Base-by-base conservation (phyloP, 805 yeast species). In the Cyberlindnera maritima region DNA sequence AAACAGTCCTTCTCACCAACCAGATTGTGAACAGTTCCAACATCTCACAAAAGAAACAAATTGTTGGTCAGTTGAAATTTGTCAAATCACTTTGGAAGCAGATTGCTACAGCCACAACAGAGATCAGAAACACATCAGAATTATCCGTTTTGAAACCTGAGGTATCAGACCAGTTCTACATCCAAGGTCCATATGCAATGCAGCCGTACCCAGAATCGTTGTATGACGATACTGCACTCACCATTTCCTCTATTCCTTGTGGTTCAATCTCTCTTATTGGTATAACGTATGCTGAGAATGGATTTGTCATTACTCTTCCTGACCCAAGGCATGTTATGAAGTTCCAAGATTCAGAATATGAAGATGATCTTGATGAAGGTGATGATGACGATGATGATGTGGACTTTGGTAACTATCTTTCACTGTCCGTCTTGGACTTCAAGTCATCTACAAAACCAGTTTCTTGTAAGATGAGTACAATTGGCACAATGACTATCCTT, bases 161-260 rank as follows among this genome's bases (percentile, higher is more conserved):
- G 7, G 34, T 33, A 11, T 6, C 44, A 17, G 35, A 50, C 13
- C 35, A 45, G 2, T 50, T 51, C 21, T 40, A 52, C 4, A 47
- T 67, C 4, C 81, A 76, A 56, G 88, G 88, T 2, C 85, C 88
- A 2, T 67, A 79, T 44, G 55, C 68, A 1, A 65, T 81, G 13
- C 58, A 65, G 26, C 85, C 87, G 3, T 83, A 71, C 52, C 85
- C 87, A 1, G 74, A 71, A 3, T 62, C 58, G 11, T 60, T 83
- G 3, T 82, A 84, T 58, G 68, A 66, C 3, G 74, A 68, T 29
- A 68, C 69, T 9, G 77, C 78, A 0, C 49, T 61, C 6, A 69
- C 67, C 28, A 56, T 79, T 9, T 36, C 56, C 0, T 46, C 63
- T 4, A 12, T 60, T 39, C 54, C 57, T 3, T 59, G 67, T 31